A percentile compares a stretch with the other conserved stretches of the same genome.
These are phyloP conservation scores for Dactylis glomerata DNA, from an alignment of 176 grass and related monocot genomes.

Conservation along the genomic window DNA sequence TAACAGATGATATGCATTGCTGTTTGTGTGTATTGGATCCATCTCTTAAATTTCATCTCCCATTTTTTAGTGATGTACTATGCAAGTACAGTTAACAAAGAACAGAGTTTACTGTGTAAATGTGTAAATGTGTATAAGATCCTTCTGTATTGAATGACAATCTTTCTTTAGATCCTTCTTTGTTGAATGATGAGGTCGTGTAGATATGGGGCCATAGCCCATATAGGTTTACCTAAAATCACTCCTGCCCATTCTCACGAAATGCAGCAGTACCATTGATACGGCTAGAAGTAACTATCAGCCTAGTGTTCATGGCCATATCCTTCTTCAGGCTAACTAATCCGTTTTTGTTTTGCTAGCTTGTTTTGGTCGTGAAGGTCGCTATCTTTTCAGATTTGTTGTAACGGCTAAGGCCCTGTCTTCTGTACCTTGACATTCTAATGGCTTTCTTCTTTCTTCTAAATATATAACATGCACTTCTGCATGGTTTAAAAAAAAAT, in stretches of 20 bases:
- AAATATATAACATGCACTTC: too few species aligned
- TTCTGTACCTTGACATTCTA: too few species aligned
- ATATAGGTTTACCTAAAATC: too few species aligned
- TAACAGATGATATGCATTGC: neutral
- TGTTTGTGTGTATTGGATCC: neutral
- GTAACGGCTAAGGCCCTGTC: too few species aligned
- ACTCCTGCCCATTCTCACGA: neutral
- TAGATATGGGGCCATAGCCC: neutral
- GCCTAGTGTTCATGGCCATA: too few species aligned
- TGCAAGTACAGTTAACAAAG: slow-evolving; percentile 32
- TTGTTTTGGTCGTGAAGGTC: too few species aligned
- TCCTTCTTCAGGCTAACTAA: too few species aligned
- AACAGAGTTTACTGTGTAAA: slow-evolving; percentile 4
- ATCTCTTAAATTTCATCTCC: neutral
- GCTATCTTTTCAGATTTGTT: too few species aligned
- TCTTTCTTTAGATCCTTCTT: neutral
- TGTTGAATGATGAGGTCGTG: neutral
- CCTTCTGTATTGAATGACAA: neutral
- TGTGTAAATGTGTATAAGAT: neutral
- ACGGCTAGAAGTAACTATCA: too few species aligned
- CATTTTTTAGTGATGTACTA: neutral
- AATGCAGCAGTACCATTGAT: neutral
- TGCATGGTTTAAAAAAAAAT: too few species aligned
- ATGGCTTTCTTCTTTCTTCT: too few species aligned
- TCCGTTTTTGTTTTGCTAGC: too few species aligned